A percentile compares a stretch with the other conserved stretches of the same genome.
phyloP scores from a whole-genome alignment of 306 rosid genomes.

The Delonix regia region DNA sequence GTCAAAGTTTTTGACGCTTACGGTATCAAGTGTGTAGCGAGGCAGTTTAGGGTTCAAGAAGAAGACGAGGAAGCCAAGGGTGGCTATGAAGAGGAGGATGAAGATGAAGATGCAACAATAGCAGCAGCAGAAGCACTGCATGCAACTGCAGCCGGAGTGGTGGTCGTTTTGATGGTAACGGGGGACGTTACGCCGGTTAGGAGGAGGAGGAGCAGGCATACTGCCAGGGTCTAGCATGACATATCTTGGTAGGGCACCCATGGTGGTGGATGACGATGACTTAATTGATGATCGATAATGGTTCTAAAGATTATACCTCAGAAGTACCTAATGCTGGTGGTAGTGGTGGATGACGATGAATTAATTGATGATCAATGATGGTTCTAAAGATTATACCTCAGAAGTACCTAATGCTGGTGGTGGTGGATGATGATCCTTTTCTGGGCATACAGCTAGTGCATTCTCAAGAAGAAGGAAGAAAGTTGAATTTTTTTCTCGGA shows the following conservation, averaged over 20 bases:
- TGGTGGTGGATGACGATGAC: neutral
- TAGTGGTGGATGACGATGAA: neutral
- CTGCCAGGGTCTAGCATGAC: conserved; percentile 18
- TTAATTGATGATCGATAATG: neutral
- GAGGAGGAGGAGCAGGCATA: conserved; percentile 27
- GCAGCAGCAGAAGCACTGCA: conserved; percentile 40
- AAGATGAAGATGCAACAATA: conserved; percentile 42
- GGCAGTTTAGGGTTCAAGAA: conserved; percentile 44
- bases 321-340: neutral
- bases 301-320: neutral
- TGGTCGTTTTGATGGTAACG: neutral
- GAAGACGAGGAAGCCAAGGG: neutral
- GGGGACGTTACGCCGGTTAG: conserved; percentile 22
- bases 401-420: neutral
- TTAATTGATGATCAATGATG: neutral
- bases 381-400: neutral
- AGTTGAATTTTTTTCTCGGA: neutral
- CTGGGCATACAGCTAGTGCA: conserved; percentile 2
- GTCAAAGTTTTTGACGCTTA: conserved; percentile 38
- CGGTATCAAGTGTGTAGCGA: conserved; percentile 33
- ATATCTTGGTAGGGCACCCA: conserved; percentile 28
- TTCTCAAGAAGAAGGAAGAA: neutral
- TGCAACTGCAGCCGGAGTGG: conserved; percentile 4
- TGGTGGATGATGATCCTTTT: neutral
- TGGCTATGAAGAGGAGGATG: neutral